Conservation (phyloP, 2,329 filamentous ascomycete species). For the Fusarium sp. region DNA sequence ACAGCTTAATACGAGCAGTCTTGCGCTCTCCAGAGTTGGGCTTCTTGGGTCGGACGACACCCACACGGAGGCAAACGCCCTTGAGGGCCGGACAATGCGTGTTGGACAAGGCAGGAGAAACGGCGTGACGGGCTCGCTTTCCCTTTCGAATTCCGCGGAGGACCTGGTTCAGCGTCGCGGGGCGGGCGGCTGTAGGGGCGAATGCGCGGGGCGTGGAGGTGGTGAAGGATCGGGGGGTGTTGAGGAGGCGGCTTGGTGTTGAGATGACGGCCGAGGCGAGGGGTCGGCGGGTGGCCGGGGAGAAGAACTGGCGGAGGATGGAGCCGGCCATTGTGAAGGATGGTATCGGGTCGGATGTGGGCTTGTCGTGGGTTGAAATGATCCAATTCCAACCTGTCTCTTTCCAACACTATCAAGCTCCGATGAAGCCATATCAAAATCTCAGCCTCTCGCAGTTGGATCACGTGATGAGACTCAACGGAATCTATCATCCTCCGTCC, state of each 20-base stretch:
- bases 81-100: conserved; percentile 84
- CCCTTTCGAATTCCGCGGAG: conserved; percentile 80
- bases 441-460: conserved; percentile 31
- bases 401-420: conserved; percentile 25
- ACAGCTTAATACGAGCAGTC: conserved; percentile 90
- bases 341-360: conserved; percentile 36
- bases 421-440: conserved; percentile 38
- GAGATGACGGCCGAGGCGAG: conserved; percentile 35
- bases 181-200: conserved; percentile 59
- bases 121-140: conserved; percentile 85
- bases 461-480: conserved; percentile 21
- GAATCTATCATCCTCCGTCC: conserved; percentile 18
- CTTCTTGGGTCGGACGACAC: conserved; percentile 96
- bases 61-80: conserved; percentile 95
- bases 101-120: conserved; percentile 84
- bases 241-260: conserved; percentile 28
- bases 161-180: conserved; percentile 80
- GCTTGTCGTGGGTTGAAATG: conserved; percentile 34
- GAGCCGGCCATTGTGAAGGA: conserved; percentile 50
- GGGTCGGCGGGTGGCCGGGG: conserved; percentile 46
- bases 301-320: conserved; percentile 52
- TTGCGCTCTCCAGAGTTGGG: conserved; percentile 98
- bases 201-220: conserved; percentile 47
- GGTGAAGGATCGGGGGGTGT: conserved; percentile 47
- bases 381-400: conserved; percentile 27